These are phyloP conservation scores for Solioccasus polychromus DNA, from an alignment of 768 basidiomycete species.

Conservation along the genomic window DNA sequence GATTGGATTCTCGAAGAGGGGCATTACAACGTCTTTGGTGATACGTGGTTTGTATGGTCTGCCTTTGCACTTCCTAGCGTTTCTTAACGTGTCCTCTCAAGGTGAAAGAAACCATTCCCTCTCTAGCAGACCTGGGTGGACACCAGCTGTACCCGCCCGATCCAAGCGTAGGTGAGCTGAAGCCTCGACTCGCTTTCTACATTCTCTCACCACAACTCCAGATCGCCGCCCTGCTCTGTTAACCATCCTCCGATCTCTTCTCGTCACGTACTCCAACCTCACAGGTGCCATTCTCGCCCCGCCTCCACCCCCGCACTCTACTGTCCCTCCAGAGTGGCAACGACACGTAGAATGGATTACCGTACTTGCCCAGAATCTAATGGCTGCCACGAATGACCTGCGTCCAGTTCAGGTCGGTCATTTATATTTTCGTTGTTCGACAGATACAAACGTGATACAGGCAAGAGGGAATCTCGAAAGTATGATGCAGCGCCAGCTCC, in stretches of 20 bases:
- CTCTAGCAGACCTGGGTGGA: constrained; percentile 77
- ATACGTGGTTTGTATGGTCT: constrained; percentile 78
- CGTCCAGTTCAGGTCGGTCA: constrained; percentile 76
- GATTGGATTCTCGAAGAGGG: constrained; percentile 91
- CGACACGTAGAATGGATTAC: constrained; percentile 78
- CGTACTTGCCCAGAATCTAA: constrained; percentile 78
- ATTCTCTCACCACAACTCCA: constrained; percentile 29
- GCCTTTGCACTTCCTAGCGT: constrained; percentile 10
- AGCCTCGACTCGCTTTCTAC: not conserved
- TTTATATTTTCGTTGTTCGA: not conserved
- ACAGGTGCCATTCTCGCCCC: constrained; percentile 68
- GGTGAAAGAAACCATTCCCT: constrained; percentile 83
- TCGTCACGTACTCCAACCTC: constrained; percentile 76
- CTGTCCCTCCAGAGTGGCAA: constrained; percentile 63
- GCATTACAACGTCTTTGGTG: constrained; percentile 80
- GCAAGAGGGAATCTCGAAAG: constrained; percentile 78
- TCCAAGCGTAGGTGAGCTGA: constrained; percentile 58
- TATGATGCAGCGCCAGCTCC: constrained; percentile 79
- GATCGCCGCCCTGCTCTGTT: constrained; percentile 77
- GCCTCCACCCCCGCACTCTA: constrained; percentile 47
- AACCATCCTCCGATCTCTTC: constrained; percentile 69
- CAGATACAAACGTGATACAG: constrained; percentile 33
- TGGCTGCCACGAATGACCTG: constrained; percentile 87
- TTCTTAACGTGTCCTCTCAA: constrained; percentile 30
- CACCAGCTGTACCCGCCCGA: constrained; percentile 78